phyloP scores from a whole-genome alignment of 768 basidiomycete species.

The Tricholoma sp. region DNA sequence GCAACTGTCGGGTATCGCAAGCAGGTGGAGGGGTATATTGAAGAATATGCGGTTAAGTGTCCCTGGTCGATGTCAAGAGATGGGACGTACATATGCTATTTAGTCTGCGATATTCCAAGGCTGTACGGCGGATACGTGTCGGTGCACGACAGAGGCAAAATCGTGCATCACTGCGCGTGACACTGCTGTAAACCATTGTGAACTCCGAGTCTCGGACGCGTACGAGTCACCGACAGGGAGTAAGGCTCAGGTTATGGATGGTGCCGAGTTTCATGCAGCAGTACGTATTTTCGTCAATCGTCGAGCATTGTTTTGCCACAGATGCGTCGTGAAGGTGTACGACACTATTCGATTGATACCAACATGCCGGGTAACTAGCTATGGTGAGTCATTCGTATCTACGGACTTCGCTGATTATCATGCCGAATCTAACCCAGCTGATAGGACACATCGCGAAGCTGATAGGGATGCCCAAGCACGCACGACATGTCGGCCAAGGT shows the following conservation, averaged over 20 bases:
- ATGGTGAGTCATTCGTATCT: constrained; percentile 43
- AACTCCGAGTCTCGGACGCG: too few relatives aligned
- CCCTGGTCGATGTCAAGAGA: background rate
- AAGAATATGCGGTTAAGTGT: too few relatives aligned
- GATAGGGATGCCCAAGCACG: constrained; percentile 72
- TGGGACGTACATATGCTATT: background rate
- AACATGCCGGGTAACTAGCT: constrained; percentile 61
- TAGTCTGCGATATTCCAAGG: too few relatives aligned
- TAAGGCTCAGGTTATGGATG: constrained; percentile 36
- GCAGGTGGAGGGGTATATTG: background rate
- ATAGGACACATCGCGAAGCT: constrained; percentile 77
- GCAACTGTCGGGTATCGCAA: background rate
- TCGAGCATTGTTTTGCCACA: background rate
- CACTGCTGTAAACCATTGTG: too few relatives aligned
- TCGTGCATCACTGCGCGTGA: too few relatives aligned
- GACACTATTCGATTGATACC: constrained; percentile 69
- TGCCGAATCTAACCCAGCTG: background rate
- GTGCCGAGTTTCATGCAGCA: constrained; percentile 58
- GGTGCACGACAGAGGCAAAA: too few relatives aligned
- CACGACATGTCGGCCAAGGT: constrained; percentile 84
- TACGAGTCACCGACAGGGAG: too few relatives aligned
- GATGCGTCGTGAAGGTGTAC: constrained; percentile 50
- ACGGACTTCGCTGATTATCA: background rate
- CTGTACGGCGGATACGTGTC: too few relatives aligned
- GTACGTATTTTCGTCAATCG: constrained; percentile 25